Conservation (phyloP, 805 yeast genomes). For the Starmerella sirachaensis region DNA sequence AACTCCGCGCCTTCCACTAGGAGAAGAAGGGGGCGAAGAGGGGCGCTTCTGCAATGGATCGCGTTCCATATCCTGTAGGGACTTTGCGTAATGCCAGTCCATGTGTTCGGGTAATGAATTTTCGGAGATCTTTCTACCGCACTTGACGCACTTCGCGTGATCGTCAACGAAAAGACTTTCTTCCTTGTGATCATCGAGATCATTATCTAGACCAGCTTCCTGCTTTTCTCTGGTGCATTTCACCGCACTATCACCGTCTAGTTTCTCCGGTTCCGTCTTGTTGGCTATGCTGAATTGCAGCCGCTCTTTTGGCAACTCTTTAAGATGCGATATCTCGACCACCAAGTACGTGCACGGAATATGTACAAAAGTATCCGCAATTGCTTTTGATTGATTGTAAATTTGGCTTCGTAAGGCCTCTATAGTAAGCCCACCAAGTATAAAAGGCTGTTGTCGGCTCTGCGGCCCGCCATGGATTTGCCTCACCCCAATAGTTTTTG, state of each 20-base stretch:
- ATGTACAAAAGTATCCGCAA: slow-evolving; percentile 7
- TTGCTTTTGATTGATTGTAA: slow-evolving; percentile 6
- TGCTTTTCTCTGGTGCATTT: neutral
- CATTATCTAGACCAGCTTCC: slow-evolving; percentile 1
- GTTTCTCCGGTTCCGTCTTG: neutral
- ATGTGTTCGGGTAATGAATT: slow-evolving; percentile 26
- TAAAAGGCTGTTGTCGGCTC: slow-evolving; percentile 16
- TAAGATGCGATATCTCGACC: slow-evolving; percentile 17
- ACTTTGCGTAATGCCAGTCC: slow-evolving; percentile 34
- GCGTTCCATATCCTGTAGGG: slow-evolving; percentile 19
- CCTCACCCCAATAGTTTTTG: slow-evolving; percentile 42
- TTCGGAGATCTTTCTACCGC: slow-evolving; percentile 19
- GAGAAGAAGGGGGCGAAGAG: neutral
- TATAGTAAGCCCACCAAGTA: slow-evolving; percentile 1
- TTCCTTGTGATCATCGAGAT: slow-evolving; percentile 1
- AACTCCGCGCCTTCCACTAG: neutral
- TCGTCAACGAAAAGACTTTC: slow-evolving; percentile 7
- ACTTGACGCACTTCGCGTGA: slow-evolving; percentile 23
- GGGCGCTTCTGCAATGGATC: neutral
- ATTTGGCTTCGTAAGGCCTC: slow-evolving; percentile 10
- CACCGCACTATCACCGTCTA: no score
- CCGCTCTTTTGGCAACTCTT: slow-evolving; percentile 17
- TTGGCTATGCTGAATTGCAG: slow-evolving; percentile 6
- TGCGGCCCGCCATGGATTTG: slow-evolving; percentile 14
- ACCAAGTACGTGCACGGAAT: slow-evolving; percentile 17